These are phyloP conservation scores for Moringa oleifera DNA, from an alignment of 345 rosid species.

Conservation along the genomic window DNA sequence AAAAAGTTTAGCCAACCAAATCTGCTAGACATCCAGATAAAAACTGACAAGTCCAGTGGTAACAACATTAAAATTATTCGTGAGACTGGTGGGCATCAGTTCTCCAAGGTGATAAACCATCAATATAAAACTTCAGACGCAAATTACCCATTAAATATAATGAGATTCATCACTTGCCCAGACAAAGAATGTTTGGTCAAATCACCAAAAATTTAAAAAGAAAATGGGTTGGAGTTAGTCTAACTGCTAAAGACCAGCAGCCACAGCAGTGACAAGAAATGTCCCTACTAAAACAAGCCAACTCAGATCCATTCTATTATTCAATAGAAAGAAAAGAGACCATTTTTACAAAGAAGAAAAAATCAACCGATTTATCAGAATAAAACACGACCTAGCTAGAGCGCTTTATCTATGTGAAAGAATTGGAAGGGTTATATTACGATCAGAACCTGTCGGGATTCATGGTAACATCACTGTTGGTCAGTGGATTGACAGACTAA, in stretches of 20 bases:
- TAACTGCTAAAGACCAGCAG: too few relatives aligned
- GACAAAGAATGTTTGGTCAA: background rate
- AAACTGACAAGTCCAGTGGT: background rate
- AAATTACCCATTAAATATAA: slow-evolving; percentile 33
- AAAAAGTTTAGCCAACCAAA: too few relatives aligned
- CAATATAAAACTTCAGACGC: slow-evolving; percentile 30
- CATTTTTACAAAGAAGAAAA: too few relatives aligned
- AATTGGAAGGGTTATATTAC: slow-evolving; percentile 1
- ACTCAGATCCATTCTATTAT: too few relatives aligned
- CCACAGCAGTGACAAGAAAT: too few relatives aligned
- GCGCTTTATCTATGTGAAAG: too few relatives aligned
- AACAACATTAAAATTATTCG: background rate
- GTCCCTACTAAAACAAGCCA: too few relatives aligned
- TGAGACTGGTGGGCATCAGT: slow-evolving; percentile 37
- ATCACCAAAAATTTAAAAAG: background rate
- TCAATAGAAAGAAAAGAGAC: too few relatives aligned
- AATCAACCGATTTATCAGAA: too few relatives aligned
- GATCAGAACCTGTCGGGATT: slow-evolving; percentile 52
- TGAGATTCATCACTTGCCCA: slow-evolving; percentile 25
- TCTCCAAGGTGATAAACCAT: slow-evolving; percentile 45
- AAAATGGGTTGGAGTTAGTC: too few relatives aligned
- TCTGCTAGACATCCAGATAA: too few relatives aligned
- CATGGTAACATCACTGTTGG: slow-evolving; percentile 27
- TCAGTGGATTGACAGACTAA: slow-evolving; percentile 49
- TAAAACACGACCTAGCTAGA: too few relatives aligned